Base-by-base conservation (phyloP, 2,329 filamentous ascomycete genomes). In the Pseudogymnoascus sp. region DNA sequence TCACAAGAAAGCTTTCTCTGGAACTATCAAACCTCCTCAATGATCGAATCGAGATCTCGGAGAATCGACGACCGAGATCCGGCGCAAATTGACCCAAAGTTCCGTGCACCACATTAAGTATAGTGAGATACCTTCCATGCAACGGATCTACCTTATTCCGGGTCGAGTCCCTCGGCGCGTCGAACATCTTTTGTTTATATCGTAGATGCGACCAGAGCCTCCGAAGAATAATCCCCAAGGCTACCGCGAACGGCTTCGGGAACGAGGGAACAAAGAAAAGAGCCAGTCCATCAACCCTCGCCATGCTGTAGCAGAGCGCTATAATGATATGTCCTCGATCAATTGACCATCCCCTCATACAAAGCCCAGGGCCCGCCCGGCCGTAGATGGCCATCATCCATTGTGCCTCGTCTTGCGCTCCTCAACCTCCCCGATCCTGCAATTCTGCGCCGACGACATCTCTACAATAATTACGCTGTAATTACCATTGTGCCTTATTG, bases 121-220 rank as follows among this genome's bases (percentile, higher is more conserved):
- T 33, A 56, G 50, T 65, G 59, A 50, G 22, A 41, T 53, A 65
- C 53, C 14, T 33, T 12, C 24, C 24, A 64, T 22, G 50, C 37
- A n/a, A 60, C 53, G 40, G 61, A 43, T 60, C 12, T 60, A 56
- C 61, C n/a, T 56, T 56, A 12, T 56, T 56, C 50, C 50, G 28
- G 3, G 50, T 56, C 50, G 26, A 56, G 50, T 56, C 50, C 46
- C 4, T 56, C 50, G 50, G 50, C 50, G 50, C 50, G 50, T 56
- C 26, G 3, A 56, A 56, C 50, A 56, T 56, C 50, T 56, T 56
- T 56, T 56, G 50, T 56, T 56, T 56, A 56, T 56, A 6, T 56
- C 28, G n/a, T 31, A 56, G 50, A 56, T 56, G 50, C 50, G 50
- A 56, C 46, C n/a, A 19, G 46, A 33, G 26, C 4, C 50, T 19